A percentile compares a stretch with the other conserved stretches of the same genome.
Evolutionary conservation across 768 basidiomycete species (phyloP).

Genomic region (Tylopilus sp.): DNA sequence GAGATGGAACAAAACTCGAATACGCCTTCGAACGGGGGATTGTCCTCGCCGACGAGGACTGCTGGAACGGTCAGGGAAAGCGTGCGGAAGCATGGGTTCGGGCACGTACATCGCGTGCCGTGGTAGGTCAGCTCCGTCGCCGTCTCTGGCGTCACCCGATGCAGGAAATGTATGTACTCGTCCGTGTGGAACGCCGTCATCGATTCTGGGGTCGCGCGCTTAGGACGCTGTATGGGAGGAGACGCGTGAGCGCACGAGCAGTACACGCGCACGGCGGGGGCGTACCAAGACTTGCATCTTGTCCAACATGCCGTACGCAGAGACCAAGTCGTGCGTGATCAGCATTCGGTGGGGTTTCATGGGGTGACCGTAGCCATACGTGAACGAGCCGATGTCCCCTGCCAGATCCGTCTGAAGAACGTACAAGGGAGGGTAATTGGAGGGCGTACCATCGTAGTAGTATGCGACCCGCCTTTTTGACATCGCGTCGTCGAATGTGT

Average conservation of each 20-base stretch:
- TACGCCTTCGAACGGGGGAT: slow-evolving; percentile 93
- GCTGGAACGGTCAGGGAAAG: slow-evolving; percentile 3
- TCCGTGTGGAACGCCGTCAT: slow-evolving; percentile 98
- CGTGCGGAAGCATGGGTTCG: background rate
- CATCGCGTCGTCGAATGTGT: slow-evolving; percentile 38
- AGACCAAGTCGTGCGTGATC: slow-evolving; percentile 88
- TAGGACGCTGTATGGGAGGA: slow-evolving; percentile 52
- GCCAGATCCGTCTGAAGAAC: slow-evolving; percentile 1
- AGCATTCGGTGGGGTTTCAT: slow-evolving; percentile 98
- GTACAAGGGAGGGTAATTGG: background rate
- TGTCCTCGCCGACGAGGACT: slow-evolving; percentile 83
- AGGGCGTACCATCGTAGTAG: slow-evolving; percentile 68
- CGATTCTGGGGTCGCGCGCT: slow-evolving; percentile 63
- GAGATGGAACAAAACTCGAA: slow-evolving; percentile 98
- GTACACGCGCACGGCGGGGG: slow-evolving; percentile 2
- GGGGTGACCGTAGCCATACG: slow-evolving; percentile 84
- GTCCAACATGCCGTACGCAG: slow-evolving; percentile 89
- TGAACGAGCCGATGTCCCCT: slow-evolving; percentile 75
- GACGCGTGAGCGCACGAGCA: background rate
- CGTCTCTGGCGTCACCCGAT: slow-evolving; percentile 88
- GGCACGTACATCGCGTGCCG: slow-evolving; percentile 73
- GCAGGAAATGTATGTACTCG: slow-evolving; percentile 93
- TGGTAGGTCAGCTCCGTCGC: slow-evolving; percentile 80
- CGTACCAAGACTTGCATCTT: slow-evolving; percentile 89
- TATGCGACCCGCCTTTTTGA: slow-evolving; percentile 74